Evolutionary conservation across 306 rosid species (phyloP), one percentile per base, ranked within the genome.

Genomic region (Arachis stenosperma): DNA sequence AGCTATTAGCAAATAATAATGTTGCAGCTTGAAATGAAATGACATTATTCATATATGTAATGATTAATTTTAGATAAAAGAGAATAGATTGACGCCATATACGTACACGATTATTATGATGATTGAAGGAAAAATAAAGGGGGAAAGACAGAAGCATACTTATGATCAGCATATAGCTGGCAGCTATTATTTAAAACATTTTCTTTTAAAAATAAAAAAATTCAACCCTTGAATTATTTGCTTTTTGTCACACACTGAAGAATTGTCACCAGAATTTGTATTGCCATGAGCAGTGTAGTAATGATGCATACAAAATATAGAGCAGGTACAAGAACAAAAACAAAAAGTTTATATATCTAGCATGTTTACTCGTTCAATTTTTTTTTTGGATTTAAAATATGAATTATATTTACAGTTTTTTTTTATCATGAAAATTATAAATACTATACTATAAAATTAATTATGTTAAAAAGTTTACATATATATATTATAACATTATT

Each of bases 301-400:
- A 50, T 61, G 42, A 39, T 74, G 63, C 41, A 53, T 40, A 44
- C 62, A 64, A 56, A 55, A 47, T 70, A 44, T 67, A 71, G 14
- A 63, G 57, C 66, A 53, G 43, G 39, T 37, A 29, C 42, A 68
- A 60, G 17, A 58, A 40, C 15, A 6, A 30, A 50, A 51, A 12
- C 27, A 59, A 11, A 62, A 17, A 30, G 69, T 12, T 11, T 65
- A 57, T 22, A 22, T 22, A 22, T 22, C 27, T 22, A 22, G 1
- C 27, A 22, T 22, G 27, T 22, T 22, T 22, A 22, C 27, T 22
- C 27, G 27, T 22, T 22, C 27, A 22, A 1, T 22, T 22, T 22
- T 22, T 22, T 22, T 22, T 22, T 22, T 22, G 27, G 27, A 1
- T 22, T 22, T 22, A 22, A 22, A 22, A 22, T 22, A 22, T 22